These are phyloP conservation scores for Tetrahymena borealis DNA, from an alignment of 73 alveolate genomes.

Conservation along the genomic window DNA sequence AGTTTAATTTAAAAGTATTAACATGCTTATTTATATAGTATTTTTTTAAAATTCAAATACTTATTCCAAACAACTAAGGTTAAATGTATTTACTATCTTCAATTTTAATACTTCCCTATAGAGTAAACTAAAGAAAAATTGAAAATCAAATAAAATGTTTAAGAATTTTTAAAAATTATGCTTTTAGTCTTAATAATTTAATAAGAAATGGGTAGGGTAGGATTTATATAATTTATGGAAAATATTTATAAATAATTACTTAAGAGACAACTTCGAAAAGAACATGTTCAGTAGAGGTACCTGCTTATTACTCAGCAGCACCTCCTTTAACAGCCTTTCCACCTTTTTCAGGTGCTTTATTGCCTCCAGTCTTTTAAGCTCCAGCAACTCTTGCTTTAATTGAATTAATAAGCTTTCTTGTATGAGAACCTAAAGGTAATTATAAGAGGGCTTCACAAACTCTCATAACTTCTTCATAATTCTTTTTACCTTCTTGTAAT, in stretches of 20 bases:
- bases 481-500: constrained; percentile 68
- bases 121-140: too few species aligned
- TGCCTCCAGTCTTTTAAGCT: constrained; percentile 25
- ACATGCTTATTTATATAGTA: too few species aligned
- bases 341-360: constrained; percentile 36
- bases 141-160: too few species aligned
- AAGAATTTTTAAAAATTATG: too few species aligned
- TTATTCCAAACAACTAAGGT: too few species aligned
- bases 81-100: too few species aligned
- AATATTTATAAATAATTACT: background rate
- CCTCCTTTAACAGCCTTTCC: constrained; percentile 27
- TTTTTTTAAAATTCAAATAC: too few species aligned
- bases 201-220: background rate
- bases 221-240: background rate
- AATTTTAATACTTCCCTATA: too few species aligned
- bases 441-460: constrained; percentile 82
- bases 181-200: too few species aligned
- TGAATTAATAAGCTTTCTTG: constrained; percentile 87
- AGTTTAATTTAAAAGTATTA: too few species aligned
- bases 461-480: constrained; percentile 87
- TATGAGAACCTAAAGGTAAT: constrained; percentile 79
- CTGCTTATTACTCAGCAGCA: background rate
- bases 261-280: constrained; percentile 34
- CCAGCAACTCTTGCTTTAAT: constrained; percentile 87
- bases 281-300: constrained; percentile 27